Percentiles rank a stretch among this genome's conserved stretches.
Conservation (phyloP, 2,329 filamentous ascomycete species). For the Sclerotinia glacialis region DNA sequence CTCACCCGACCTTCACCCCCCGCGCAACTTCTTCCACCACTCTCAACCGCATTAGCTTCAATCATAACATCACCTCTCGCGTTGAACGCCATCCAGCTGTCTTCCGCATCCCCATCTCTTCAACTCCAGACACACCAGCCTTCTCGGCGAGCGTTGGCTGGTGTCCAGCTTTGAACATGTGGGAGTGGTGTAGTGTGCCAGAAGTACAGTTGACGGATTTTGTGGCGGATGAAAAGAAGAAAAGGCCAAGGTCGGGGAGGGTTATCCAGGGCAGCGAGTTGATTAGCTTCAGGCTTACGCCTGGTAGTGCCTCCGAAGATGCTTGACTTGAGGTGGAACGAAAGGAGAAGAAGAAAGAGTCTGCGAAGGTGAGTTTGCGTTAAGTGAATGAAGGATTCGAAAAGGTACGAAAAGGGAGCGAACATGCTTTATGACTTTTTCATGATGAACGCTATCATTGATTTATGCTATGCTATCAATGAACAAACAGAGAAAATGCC, state of each 20-base stretch:
- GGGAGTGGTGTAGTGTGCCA: constrained; percentile 15
- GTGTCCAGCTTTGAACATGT: background rate
- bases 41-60: background rate
- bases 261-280: background rate
- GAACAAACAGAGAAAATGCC: background rate
- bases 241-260: background rate
- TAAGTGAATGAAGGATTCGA: too few relatives aligned
- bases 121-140: background rate
- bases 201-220: constrained; percentile 4
- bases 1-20: background rate
- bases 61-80: background rate
- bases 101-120: background rate
- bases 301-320: background rate
- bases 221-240: background rate
- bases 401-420: background rate
- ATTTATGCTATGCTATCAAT: background rate
- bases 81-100: background rate
- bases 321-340: background rate
- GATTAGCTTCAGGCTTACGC: background rate
- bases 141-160: background rate
- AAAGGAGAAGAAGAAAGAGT: background rate
- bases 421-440: background rate
- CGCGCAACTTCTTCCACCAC: too few relatives aligned
- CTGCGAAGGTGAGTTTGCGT: background rate
- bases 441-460: background rate